Evolutionary conservation across 148 eudicot genomes (phyloP).

Genomic region (Chenopodium berlandieri): DNA sequence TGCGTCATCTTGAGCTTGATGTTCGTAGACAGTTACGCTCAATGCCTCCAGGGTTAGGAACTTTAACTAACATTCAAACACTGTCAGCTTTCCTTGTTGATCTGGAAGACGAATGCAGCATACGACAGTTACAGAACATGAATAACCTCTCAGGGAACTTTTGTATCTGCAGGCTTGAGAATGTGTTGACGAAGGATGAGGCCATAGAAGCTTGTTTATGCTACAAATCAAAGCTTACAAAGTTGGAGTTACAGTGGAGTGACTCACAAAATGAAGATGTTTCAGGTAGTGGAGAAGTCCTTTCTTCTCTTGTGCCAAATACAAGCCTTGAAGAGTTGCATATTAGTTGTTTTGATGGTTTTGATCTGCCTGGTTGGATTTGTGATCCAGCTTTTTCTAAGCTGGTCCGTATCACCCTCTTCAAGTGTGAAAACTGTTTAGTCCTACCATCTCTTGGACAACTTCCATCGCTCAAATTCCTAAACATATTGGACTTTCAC

Average conservation of each 20-base stretch:
- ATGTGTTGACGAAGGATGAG: slow-evolving; percentile 26
- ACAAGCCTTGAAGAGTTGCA: slow-evolving; percentile 25
- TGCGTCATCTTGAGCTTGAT: slow-evolving; percentile 37
- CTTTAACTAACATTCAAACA: slow-evolving; percentile 25
- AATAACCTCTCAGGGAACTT: slow-evolving; percentile 31
- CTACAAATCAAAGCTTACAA: slow-evolving; percentile 4
- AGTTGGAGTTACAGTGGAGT: slow-evolving; percentile 34
- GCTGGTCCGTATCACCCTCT: slow-evolving; percentile 29
- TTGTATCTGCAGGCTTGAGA: slow-evolving; percentile 35
- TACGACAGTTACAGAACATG: slow-evolving; percentile 29
- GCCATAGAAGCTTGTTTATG: slow-evolving; percentile 24
- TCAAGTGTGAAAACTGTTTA: slow-evolving; percentile 23
- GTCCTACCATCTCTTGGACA: slow-evolving; percentile 30
- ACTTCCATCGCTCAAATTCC: slow-evolving; percentile 26
- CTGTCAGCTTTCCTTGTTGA: slow-evolving; percentile 34
- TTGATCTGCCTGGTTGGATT: slow-evolving; percentile 33
- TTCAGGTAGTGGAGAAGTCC: neutral
- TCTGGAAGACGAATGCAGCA: slow-evolving; percentile 23
- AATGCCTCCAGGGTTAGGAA: slow-evolving; percentile 35
- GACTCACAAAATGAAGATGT: slow-evolving; percentile 6
- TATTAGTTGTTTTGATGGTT: slow-evolving; percentile 24
- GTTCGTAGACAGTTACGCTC: slow-evolving; percentile 22
- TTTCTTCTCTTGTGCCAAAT: slow-evolving; percentile 28
- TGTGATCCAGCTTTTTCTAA: slow-evolving; percentile 5
- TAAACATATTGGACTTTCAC: slow-evolving; percentile 21